These are phyloP conservation scores for Coemansia sp. DNA, from an alignment of 192 early-diverging fungal species.

Conservation along the genomic window DNA sequence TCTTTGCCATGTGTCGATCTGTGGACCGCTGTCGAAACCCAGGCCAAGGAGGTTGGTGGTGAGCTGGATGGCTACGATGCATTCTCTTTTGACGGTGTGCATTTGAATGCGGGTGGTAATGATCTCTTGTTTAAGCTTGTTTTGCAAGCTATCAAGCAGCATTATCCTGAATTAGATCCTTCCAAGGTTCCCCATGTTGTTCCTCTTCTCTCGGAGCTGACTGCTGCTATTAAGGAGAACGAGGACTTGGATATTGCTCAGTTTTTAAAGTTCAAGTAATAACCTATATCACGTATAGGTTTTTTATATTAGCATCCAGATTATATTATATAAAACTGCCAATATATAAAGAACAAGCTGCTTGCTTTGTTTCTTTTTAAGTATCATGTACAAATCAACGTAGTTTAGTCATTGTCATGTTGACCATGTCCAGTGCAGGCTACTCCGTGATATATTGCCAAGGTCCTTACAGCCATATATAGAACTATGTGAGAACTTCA, in stretches of 20 bases:
- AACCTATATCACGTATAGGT: background rate
- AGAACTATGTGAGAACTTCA: background rate
- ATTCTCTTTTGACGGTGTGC: constrained; percentile 34
- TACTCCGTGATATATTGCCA: background rate
- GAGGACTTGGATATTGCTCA: background rate
- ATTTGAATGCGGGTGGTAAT: constrained; percentile 46
- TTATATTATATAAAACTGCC: too few relatives aligned
- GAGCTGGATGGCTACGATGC: constrained; percentile 23
- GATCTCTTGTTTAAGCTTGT: constrained; percentile 31
- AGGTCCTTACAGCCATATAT: background rate
- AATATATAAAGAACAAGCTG: background rate
- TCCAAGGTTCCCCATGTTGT: constrained; percentile 23
- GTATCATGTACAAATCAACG: too few relatives aligned
- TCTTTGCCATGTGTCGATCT: constrained; percentile 33
- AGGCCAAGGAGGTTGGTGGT: background rate
- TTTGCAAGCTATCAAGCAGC: constrained; percentile 4
- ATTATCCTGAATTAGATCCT: constrained; percentile 32
- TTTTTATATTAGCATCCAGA: too few relatives aligned
- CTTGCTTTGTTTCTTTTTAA: too few relatives aligned
- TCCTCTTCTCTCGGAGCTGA: background rate
- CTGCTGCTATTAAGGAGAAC: background rate
- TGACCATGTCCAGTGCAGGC: background rate
- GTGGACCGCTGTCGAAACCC: constrained; percentile 35
- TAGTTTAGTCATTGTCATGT: too few relatives aligned
- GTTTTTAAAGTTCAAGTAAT: background rate